A percentile compares a stretch with the other conserved stretches of the same genome.
phyloP scores from a whole-genome alignment of 2,329 filamentous ascomycete genomes.

The Aspergillus hiratsukae region DNA sequence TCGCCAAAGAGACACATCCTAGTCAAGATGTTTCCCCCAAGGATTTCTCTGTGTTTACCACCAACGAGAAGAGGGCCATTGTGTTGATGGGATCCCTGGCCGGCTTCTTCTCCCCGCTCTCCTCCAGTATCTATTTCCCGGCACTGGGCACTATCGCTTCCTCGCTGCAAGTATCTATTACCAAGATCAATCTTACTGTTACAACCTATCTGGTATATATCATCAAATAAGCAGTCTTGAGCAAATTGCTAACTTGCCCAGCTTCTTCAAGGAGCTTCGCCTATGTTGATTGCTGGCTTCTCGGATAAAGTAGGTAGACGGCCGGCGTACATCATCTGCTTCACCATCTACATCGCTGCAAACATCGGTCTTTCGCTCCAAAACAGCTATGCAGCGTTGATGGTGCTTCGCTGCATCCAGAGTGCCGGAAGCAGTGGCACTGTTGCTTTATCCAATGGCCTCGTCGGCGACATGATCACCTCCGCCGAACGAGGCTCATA shows the following conservation, averaged over 20 bases:
- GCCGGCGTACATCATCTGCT: conserved; percentile 50
- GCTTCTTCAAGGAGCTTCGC: conserved; percentile 38
- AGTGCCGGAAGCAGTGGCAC: conserved; percentile 40
- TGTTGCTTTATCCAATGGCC: conserved; percentile 34
- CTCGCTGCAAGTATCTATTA: conserved; percentile 38
- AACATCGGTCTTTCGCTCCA: conserved; percentile 40
- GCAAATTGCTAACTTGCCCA: conserved; percentile 1
- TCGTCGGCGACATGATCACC: conserved; percentile 60
- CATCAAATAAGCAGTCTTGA: not conserved
- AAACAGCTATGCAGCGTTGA: conserved; percentile 33
- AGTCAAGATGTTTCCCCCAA: not conserved
- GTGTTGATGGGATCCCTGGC: conserved; percentile 22
- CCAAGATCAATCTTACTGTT: conserved; percentile 48
- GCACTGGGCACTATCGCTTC: conserved; percentile 32
- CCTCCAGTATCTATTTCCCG: conserved; percentile 34
- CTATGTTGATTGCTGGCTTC: conserved; percentile 49
- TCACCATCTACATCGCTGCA: conserved; percentile 44
- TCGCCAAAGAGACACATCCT: not conserved
- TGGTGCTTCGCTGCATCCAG: conserved; percentile 38
- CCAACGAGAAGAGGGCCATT: conserved; percentile 19
- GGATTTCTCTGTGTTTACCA: conserved; percentile 41
- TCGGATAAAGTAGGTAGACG: conserved; percentile 49
- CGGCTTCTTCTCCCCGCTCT: conserved; percentile 31
- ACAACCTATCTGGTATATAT: conserved; percentile 45
- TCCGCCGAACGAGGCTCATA: conserved; percentile 62